phyloP scores from a whole-genome alignment of 163 green algal species.

The Scenedesmus sp. region DNA sequence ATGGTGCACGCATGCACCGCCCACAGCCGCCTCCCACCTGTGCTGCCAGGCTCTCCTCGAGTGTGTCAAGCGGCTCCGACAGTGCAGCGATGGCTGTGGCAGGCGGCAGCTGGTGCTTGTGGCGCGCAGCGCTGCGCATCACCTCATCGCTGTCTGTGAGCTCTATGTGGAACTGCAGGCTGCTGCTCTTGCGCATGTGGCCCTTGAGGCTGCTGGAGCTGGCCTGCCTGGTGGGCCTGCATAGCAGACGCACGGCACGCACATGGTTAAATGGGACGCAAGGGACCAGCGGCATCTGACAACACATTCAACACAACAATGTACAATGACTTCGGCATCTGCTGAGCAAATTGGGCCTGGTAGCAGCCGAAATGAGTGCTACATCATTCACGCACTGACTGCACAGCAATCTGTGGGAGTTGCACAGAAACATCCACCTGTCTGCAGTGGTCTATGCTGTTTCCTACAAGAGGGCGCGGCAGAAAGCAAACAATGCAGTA shows the following conservation, averaged over 20 bases:
- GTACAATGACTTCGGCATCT: too few species aligned
- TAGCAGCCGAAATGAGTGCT: too few species aligned
- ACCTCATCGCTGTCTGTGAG: constrained; percentile 39
- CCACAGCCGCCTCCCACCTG: constrained; percentile 6
- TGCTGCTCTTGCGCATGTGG: constrained; percentile 37
- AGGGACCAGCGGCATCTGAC: background rate
- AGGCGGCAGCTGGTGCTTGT: constrained; percentile 30
- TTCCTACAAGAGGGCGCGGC: background rate
- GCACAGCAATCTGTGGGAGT: too few species aligned
- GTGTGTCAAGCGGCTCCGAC: background rate
- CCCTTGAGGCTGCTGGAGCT: background rate
- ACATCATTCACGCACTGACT: too few species aligned
- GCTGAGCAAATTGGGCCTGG: too few species aligned
- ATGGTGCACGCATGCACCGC: too few species aligned
- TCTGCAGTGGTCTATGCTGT: too few species aligned
- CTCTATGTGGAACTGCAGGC: constrained; percentile 50
- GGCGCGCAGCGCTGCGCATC: background rate
- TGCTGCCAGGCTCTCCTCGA: constrained; percentile 24
- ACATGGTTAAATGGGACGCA: too few species aligned
- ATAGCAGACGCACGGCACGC: background rate
- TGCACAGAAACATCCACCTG: too few species aligned
- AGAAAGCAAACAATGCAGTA: background rate
- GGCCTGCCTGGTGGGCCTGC: constrained; percentile 24
- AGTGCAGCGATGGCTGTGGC: constrained; percentile 31
- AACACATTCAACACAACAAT: too few species aligned